Evolutionary conservation across 768 basidiomycete genomes (phyloP).

Genomic region (Suillus bovinus): DNA sequence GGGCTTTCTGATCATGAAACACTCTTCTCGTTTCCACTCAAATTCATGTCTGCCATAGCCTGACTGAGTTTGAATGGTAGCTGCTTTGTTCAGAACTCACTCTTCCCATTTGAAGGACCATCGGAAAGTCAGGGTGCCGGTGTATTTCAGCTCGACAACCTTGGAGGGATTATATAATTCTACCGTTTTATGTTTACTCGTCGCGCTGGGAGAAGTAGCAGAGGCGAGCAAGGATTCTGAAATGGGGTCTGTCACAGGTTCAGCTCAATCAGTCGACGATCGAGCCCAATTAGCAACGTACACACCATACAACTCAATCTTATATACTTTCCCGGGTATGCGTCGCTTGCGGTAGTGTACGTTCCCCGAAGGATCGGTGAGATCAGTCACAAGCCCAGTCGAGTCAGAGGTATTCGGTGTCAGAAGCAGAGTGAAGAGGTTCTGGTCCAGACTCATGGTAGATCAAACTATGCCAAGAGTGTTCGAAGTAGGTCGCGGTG

Average conservation of each 20-base stretch:
- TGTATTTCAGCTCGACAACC: conserved; percentile 70
- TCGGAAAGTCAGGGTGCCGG: conserved; percentile 70
- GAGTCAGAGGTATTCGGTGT: conserved; percentile 59
- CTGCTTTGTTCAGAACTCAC: conserved; percentile 42
- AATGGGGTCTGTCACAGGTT: conserved; percentile 56
- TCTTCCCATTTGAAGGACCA: conserved; percentile 86
- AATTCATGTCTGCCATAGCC: conserved; percentile 62
- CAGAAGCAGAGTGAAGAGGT: conserved; percentile 78
- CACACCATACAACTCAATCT: conserved; percentile 68
- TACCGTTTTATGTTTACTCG: conserved; percentile 72
- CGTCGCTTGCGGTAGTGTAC: conserved; percentile 76
- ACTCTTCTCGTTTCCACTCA: conserved; percentile 85
- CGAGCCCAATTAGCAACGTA: background rate
- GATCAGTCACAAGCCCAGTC: conserved; percentile 55
- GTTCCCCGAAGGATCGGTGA: conserved; percentile 62
- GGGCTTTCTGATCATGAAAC: conserved; percentile 80
- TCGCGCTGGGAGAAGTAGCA: conserved; percentile 60
- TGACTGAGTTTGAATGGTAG: background rate
- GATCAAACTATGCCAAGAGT: background rate
- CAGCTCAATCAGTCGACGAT: conserved; percentile 2
- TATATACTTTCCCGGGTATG: conserved; percentile 53
- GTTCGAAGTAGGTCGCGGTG: background rate
- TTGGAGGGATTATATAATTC: conserved; percentile 75
- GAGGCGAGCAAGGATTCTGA: conserved; percentile 72
- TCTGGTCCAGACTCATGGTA: conserved; percentile 81